Base-by-base conservation (phyloP, 2,329 filamentous ascomycete genomes). In the Ceratocystis harringtonii region DNA sequence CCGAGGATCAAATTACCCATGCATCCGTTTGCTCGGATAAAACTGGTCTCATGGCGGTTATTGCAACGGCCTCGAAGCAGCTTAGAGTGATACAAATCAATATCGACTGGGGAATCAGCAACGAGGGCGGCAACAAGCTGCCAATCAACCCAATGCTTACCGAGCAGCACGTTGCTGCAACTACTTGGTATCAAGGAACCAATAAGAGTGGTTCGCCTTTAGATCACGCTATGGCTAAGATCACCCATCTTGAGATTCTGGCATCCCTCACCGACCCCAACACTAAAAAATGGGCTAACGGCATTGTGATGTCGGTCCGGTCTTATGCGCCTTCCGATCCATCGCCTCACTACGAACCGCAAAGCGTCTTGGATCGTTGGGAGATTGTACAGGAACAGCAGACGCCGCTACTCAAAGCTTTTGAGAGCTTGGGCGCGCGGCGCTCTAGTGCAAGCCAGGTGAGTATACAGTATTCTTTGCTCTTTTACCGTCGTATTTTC, bases 281-380 rank as follows among this genome's bases (percentile, higher is more conserved):
- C 1, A 62, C 61, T 15, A 79, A 79, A n/a, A 81, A 84, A 70
- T 79, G 81, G 45, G 57, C 45, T 30, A 67, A 67, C 25, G 66
- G 63, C 10, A 61, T 67, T 17, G 50, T 67, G 12, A 63, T 67
- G 63, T 65, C 63, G 4, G 66, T 67, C 15, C 66, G 66, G 8
- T 68, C 66, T n/a, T 65, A 68, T 32, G 66, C 64, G 15, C 64
- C 64, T 22, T 66, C 66, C 17, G 66, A 67, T 12, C 66, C 66
- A 41, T 79, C 80, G 36, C 79, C 85, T 36, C 85, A 82, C 52
- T 84, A 86, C 69, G 83, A 85, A 41, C 78, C 83, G 0, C 84
- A 88, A 70, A 95, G 86, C 69, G 82, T 92, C 50, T 79, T 97
- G 68, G 86, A 90, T 68, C 83, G 88, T 68, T 97, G 92, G 92